phyloP scores from a whole-genome alignment of 805 yeast species.

The Yarrowia hollandica region DNA sequence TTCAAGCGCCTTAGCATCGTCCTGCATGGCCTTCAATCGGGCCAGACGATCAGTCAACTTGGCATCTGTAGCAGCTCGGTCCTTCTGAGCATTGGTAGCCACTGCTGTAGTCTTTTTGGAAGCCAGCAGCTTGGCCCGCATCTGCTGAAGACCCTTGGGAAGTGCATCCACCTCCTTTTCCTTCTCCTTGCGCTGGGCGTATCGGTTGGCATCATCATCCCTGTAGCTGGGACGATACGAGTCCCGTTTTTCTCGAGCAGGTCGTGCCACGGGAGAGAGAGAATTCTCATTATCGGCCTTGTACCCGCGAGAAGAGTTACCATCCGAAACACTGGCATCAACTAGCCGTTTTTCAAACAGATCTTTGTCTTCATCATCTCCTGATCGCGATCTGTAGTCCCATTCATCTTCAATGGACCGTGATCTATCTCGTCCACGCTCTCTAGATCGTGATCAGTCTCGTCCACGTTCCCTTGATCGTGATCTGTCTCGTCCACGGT shows the following conservation, averaged over 20 bases:
- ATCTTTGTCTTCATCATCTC: too few relatives aligned
- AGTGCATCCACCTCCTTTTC: background rate
- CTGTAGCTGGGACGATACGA: background rate
- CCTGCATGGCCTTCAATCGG: conserved; percentile 33
- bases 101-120: background rate
- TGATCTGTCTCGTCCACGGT: background rate
- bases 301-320: background rate
- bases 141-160: background rate
- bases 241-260: background rate
- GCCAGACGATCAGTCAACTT: conserved; percentile 27
- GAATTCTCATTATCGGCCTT: background rate
- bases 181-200: background rate
- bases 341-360: background rate
- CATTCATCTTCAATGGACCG: too few relatives aligned
- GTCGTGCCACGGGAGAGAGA: background rate
- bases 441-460: background rate
- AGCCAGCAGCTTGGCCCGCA: background rate
- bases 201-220: background rate
- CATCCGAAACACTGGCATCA: background rate
- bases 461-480: background rate
- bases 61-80: background rate
- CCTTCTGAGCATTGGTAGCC: background rate
- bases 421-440: background rate
- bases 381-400: too few relatives aligned
- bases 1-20: conserved; percentile 31